Evolutionary conservation across 2,329 filamentous ascomycete genomes (phyloP), one percentile per base, ranked within the genome.

Genomic region (Xylaria sp.): DNA sequence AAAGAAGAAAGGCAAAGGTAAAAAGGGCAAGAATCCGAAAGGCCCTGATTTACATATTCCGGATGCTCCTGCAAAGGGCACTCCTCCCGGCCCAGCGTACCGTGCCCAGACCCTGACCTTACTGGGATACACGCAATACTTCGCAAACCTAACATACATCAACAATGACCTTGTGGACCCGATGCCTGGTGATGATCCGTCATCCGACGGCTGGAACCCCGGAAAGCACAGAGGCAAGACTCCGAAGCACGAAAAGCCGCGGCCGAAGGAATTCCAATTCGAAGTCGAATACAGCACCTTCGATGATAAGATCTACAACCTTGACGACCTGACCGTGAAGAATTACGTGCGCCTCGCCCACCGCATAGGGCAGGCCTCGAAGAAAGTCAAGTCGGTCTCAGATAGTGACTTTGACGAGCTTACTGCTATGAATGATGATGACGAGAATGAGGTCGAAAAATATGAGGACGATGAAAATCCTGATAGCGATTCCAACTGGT

Each of bases 231-330:
- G 82, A 54, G 83, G 83, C 65, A 87, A 89, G 74, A 80, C 85
- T 66, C 85, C 82, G 2, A 79, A 81, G 61, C 75, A 79, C 49
- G 77, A 79, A 23, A 80, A 83, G 65, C 85, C 88, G 1, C 78
- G 85, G 67, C 86, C 89, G 3, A 85, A 81, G 45, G 78, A 85
- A 35, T 92, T 97, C 75, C 74, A 82, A 15, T 98, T 87, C 72
- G 84, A 96, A 73, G 81, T 96, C 51, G 92, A 97, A 75, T 99
- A 99, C 75, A 88, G 89, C 74, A 98, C 94, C 0, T 89, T 87
- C 58, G 84, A 88, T 21, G 93, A 98, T 74, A 78, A 87, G 61
- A 76, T 89, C 1, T 97, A 94, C 74, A 84, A 86, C 64, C 77
- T 97, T 70, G 82, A 86, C 45, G 94, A 98, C 76, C 79, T 99